Evolutionary conservation across 495 filamentous ascomycete species (phyloP).

Genomic region (Rostrohypoxylon terebratum): DNA sequence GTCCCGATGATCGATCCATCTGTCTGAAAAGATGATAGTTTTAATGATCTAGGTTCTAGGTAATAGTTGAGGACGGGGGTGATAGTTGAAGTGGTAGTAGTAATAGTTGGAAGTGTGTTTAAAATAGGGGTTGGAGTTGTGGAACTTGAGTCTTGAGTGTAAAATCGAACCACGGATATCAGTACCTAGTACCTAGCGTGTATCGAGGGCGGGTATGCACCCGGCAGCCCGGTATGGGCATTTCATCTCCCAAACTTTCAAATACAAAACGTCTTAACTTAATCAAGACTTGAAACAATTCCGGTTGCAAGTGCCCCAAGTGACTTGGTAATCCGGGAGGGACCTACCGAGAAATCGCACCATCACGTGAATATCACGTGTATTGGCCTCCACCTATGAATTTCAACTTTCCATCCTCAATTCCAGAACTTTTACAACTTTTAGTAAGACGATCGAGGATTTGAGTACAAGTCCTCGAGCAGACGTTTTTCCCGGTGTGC

Average conservation of each 20-base stretch:
- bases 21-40: too few relatives aligned
- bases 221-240: background rate
- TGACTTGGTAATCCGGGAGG: background rate
- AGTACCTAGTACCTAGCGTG: too few relatives aligned
- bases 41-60: background rate
- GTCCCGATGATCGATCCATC: background rate
- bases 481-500: background rate
- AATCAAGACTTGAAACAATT: constrained; percentile 6
- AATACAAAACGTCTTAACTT: background rate
- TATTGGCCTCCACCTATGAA: constrained; percentile 37
- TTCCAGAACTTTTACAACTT: constrained; percentile 25
- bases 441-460: background rate
- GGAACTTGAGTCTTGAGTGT: background rate
- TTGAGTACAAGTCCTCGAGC: constrained; percentile 15
- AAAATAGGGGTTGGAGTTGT: background rate
- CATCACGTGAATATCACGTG: constrained; percentile 49
- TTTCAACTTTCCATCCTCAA: constrained; percentile 35
- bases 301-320: background rate
- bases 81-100: too few relatives aligned
- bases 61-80: background rate
- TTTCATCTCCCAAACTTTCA: background rate
- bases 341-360: constrained; percentile 24
- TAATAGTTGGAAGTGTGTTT: background rate
- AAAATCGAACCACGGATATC: background rate
- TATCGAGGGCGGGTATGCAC: background rate